Base-by-base conservation (phyloP, 2,329 filamentous ascomycete species). In the Trichoderma pleuroti region DNA sequence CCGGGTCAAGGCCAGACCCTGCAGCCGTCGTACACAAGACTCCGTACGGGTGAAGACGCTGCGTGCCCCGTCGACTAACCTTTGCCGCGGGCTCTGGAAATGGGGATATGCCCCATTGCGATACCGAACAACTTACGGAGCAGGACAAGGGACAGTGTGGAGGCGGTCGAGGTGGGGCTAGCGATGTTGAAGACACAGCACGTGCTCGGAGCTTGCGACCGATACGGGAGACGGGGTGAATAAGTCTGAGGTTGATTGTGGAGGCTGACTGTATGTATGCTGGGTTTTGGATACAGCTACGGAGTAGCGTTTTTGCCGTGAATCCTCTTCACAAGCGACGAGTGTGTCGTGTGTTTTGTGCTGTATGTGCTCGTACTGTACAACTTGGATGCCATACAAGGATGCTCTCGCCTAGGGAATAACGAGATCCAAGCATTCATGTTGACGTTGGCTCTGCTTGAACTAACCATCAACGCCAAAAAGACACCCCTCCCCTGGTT, bases 151-250 rank as follows among this genome's bases (percentile, higher is more conserved):
- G 66, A 52, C 66, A 21, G n/a, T 39, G 66, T 68, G 66, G 66
- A 68, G 66, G 66, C 66, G 32, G 26, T 26, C 28, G 56, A 14
- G 26, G 66, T 68, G 66, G 66, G 66, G 56, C 56, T 61, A 56
- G 21, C 21, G 66, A 61, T 52, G 66, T 30, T 21, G 39, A 52
- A 60, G 56, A 60, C 5, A 16, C n/a, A 52, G 42, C 66, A 68
- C 66, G 66, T 68, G 66, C 56, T 68, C 66, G 56, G 56, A 42
- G 66, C 56, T 68, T 26, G 56, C 56, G 36, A 68, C 66, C 66
- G 66, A 68, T 68, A 28, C 56, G 66, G 66, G 61, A 36, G 54
- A 49, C 66, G n/a, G n/a, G n/a, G n/a, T n/a, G n/a, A n/a, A n/a
- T n/a, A n/a, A n/a, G n/a, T 60, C 39, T 26, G 66, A 61, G 14